phyloP scores from a whole-genome alignment of 78 protist genomes.

The Planoprotostelium fungivorum region DNA sequence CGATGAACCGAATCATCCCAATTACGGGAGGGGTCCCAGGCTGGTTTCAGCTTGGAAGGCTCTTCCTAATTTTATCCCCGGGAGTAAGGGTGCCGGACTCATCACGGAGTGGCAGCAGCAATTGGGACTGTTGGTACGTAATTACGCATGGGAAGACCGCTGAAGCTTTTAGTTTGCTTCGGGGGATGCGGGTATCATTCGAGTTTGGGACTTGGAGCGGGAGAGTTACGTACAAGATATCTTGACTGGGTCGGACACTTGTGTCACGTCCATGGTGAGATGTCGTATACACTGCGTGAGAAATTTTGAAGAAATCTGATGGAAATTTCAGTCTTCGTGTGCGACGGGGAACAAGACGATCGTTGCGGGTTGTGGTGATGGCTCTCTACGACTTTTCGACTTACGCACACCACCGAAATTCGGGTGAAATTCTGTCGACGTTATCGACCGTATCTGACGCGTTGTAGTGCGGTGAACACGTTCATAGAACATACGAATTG shows the following conservation, averaged over 20 bases:
- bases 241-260: slow-evolving; percentile 23
- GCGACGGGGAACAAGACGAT: slow-evolving; percentile 35
- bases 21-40: slow-evolving; percentile 8
- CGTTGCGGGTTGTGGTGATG: slow-evolving; percentile 66
- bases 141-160: not conserved
- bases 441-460: not conserved
- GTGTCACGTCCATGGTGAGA: slow-evolving; percentile 37
- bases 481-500: slow-evolving; percentile 44
- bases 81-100: slow-evolving; percentile 36
- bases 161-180: slow-evolving; percentile 7
- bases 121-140: slow-evolving; percentile 10
- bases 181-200: slow-evolving; percentile 20
- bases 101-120: slow-evolving; percentile 6
- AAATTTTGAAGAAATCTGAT: too few relatives aligned
- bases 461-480: slow-evolving; percentile 35
- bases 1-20: slow-evolving; percentile 2
- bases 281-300: too few relatives aligned
- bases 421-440: not conserved
- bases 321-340: slow-evolving; percentile 10
- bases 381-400: slow-evolving; percentile 59
- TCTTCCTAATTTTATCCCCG: slow-evolving; percentile 33
- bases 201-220: slow-evolving; percentile 77
- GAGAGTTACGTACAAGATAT: slow-evolving; percentile 41
- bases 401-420: slow-evolving; percentile 19
- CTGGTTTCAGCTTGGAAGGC: slow-evolving; percentile 63